phyloP scores from a whole-genome alignment of 176 grass and related monocot genomes.

The Avena sativa region DNA sequence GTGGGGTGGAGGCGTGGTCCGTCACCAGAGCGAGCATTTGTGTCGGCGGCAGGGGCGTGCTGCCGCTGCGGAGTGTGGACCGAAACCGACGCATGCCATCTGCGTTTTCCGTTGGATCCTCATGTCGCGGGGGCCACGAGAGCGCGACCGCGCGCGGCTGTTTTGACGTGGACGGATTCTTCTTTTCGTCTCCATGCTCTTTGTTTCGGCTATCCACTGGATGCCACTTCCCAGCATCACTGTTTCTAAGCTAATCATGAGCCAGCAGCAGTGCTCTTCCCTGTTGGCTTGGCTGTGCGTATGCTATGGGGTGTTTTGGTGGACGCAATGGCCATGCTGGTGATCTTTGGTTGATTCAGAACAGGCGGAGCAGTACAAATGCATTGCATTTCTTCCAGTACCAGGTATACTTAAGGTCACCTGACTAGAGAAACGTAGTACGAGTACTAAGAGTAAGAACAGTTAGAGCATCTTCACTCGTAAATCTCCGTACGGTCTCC shows the following conservation, averaged over 20 bases:
- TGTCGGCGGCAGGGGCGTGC: constrained; percentile 1
- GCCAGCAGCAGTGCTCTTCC: too few species aligned
- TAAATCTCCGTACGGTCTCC: too few species aligned
- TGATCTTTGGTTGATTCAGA: too few species aligned
- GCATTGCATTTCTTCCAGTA: background rate
- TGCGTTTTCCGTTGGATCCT: constrained; percentile 16
- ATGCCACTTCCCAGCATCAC: background rate
- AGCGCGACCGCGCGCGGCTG: background rate
- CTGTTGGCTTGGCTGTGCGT: too few species aligned
- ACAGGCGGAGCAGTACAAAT: too few species aligned
- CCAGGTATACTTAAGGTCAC: background rate
- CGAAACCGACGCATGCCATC: background rate
- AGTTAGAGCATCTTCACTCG: background rate
- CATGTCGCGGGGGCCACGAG: background rate
- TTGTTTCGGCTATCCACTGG: background rate
- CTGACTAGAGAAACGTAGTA: background rate
- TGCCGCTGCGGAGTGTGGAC: background rate
- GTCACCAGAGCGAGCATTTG: background rate
- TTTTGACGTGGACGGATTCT: background rate
- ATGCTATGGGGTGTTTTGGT: too few species aligned
- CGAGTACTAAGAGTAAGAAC: background rate
- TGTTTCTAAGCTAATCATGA: background rate
- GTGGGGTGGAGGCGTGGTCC: constrained; percentile 7
- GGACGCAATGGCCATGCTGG: too few species aligned
- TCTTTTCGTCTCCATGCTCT: background rate